Conservation (phyloP, 495 filamentous ascomycete genomes). For the Elasticomyces elasticus region DNA sequence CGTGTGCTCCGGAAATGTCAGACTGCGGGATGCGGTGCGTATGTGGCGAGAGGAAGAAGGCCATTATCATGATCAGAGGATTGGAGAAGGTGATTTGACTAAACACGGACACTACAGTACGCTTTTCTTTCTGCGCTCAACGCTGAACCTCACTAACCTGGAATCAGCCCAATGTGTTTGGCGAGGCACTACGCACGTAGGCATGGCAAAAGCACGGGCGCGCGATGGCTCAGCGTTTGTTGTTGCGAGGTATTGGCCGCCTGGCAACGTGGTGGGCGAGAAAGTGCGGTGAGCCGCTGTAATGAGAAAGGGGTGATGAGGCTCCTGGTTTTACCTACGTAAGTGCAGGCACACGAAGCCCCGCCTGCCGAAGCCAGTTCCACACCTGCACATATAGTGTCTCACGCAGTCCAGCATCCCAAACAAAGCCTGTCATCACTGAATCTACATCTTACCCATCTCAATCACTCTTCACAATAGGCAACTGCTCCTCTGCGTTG, state of each 20-base stretch:
- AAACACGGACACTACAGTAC: conserved; percentile 30
- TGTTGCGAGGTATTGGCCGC: conserved; percentile 34
- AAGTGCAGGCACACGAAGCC: too few relatives aligned
- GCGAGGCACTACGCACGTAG: conserved; percentile 31
- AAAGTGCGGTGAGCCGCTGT: conserved; percentile 17
- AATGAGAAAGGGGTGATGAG: not conserved
- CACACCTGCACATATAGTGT: too few relatives aligned
- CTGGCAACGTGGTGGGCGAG: conserved; percentile 30
- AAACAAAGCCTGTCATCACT: too few relatives aligned
- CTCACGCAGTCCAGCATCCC: too few relatives aligned
- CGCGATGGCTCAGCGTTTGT: conserved; percentile 30
- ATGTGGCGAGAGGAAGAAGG: conserved; percentile 31
- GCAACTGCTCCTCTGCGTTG: too few relatives aligned
- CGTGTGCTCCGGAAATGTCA: conserved; percentile 17
- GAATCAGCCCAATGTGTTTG: conserved; percentile 35
- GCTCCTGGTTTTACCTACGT: too few relatives aligned
- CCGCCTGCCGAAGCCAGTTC: too few relatives aligned
- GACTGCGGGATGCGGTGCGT: conserved; percentile 15
- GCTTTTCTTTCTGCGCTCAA: not conserved
- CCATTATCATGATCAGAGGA: conserved; percentile 33
- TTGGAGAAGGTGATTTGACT: conserved; percentile 31
- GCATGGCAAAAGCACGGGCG: conserved; percentile 27
- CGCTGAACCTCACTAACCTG: not conserved
- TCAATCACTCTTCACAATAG: too few relatives aligned
- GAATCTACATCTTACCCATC: too few relatives aligned